Conservation (phyloP, 2,329 filamentous ascomycete species). For the Sclerotinia spermophila region DNA sequence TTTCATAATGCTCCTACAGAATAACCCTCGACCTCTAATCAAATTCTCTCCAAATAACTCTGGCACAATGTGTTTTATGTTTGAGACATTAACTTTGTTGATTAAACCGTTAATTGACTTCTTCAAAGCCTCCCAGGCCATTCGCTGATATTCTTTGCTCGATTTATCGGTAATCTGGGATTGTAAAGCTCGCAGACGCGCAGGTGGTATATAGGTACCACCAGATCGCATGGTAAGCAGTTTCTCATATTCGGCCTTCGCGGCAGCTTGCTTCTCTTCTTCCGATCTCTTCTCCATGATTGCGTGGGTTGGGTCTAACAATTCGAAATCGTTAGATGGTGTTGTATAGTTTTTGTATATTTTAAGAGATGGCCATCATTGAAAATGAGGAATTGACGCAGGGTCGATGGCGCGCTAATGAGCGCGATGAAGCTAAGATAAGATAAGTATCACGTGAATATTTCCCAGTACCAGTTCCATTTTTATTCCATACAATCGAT, state of each 20-base stretch:
- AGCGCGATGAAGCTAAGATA: not conserved
- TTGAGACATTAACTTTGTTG: slow-evolving; percentile 98
- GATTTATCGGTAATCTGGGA: slow-evolving; percentile 95
- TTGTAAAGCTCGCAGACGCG: slow-evolving; percentile 83
- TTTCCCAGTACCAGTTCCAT: no score
- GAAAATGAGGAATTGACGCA: not conserved
- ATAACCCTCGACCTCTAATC: slow-evolving; percentile 83
- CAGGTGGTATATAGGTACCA: slow-evolving; percentile 94
- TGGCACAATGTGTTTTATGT: slow-evolving; percentile 96
- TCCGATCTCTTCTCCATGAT: slow-evolving; percentile 48
- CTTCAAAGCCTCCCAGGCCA: slow-evolving; percentile 98
- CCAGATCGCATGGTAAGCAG: slow-evolving; percentile 89
- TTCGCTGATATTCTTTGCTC: slow-evolving; percentile 95
- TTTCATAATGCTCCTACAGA: slow-evolving; percentile 97
- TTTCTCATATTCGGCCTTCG: slow-evolving; percentile 91
- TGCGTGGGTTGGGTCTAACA: not conserved
- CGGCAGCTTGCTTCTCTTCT: slow-evolving; percentile 81
- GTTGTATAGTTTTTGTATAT: no score
- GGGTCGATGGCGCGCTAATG: not conserved
- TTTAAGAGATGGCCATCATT: not conserved
- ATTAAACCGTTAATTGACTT: slow-evolving; percentile 98
- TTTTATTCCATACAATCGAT: no score
- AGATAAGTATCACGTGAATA: not conserved
- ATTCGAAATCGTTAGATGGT: not conserved
- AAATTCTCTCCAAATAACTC: slow-evolving; percentile 95